These are phyloP conservation scores for Nyssa sinensis DNA, from an alignment of 148 eudicot species.

Conservation along the genomic window DNA sequence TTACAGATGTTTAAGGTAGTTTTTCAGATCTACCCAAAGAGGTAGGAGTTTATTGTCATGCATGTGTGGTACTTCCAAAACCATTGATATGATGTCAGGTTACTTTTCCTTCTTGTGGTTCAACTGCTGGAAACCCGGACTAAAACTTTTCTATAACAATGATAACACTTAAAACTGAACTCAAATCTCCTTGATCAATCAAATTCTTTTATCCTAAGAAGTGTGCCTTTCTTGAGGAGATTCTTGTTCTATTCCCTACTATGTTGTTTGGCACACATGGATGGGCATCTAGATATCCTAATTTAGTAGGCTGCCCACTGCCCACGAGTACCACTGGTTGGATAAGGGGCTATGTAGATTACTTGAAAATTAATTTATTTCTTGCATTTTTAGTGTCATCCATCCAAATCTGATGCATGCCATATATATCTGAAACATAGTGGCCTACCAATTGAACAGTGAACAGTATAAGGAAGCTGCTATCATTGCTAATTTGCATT, in stretches of 20 bases:
- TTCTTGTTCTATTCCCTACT: too few relatives aligned
- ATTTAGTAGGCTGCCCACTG: too few relatives aligned
- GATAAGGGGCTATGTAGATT: background rate
- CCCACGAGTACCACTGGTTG: too few relatives aligned
- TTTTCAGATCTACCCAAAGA: background rate
- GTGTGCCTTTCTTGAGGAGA: too few relatives aligned
- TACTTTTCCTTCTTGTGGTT: background rate
- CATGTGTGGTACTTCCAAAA: constrained; percentile 1
- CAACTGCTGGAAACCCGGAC: background rate
- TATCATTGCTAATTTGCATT: background rate
- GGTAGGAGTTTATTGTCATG: background rate
- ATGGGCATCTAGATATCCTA: too few relatives aligned
- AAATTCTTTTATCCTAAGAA: background rate
- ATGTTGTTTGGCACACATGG: too few relatives aligned
- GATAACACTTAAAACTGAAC: too few relatives aligned
- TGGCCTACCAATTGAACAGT: background rate
- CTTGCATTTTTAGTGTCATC: background rate
- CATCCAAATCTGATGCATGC: background rate
- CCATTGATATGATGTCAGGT: background rate
- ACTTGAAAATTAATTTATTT: background rate
- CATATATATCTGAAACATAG: background rate
- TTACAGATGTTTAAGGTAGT: background rate
- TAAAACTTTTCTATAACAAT: background rate
- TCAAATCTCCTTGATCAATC: background rate
- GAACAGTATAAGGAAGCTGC: background rate